phyloP scores from a whole-genome alignment of 83 land plant species.

The Thuja plicata region DNA sequence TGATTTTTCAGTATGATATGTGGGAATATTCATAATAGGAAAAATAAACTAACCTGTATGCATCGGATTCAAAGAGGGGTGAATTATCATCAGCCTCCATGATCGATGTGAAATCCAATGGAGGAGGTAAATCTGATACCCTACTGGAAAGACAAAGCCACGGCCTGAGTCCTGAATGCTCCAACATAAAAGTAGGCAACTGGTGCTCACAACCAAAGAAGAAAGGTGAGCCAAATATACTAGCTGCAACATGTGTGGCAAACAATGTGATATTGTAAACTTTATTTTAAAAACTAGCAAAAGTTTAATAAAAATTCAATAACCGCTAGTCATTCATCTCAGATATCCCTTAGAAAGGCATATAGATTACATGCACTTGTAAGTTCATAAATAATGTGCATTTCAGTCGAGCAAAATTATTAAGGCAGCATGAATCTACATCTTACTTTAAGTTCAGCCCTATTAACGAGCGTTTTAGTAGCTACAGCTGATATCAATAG shows the following conservation, averaged over 20 bases:
- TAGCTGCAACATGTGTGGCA: background rate
- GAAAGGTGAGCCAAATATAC: conserved; percentile 5
- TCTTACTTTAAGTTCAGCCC: conserved; percentile 3
- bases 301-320: background rate
- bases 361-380: background rate
- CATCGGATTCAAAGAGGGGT: conserved; percentile 56
- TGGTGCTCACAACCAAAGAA: conserved; percentile 19
- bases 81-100: conserved; percentile 60
- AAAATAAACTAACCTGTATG: conserved; percentile 55
- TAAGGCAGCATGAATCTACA: background rate
- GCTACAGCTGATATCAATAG: conserved; percentile 59
- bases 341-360: background rate
- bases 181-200: conserved; percentile 44
- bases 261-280: background rate
- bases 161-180: conserved; percentile 39
- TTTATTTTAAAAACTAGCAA: background rate
- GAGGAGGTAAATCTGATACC: conserved; percentile 19
- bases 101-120: conserved; percentile 56
- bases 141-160: conserved; percentile 47
- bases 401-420: background rate
- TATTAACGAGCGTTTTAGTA: conserved; percentile 14
- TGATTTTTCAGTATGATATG: background rate
- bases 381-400: background rate
- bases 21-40: background rate
- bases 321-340: background rate